These are phyloP conservation scores for Zelopaecilomyces penicillatus DNA, from an alignment of 2,329 filamentous ascomycete genomes.

Conservation along the genomic window DNA sequence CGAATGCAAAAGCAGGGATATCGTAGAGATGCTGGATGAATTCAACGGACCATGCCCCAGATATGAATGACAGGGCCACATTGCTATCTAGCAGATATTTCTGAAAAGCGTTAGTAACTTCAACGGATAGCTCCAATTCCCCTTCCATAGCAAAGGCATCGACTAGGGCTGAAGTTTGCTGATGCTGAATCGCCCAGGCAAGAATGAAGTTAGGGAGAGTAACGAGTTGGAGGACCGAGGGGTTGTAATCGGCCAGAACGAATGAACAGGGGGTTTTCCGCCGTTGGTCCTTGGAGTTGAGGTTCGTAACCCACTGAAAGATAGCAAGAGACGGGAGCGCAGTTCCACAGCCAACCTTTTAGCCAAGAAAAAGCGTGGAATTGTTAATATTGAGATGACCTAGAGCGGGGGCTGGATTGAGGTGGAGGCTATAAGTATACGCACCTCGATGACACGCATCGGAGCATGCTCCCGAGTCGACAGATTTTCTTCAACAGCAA, in stretches of 20 bases:
- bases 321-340: constrained; percentile 64
- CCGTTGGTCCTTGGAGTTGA: constrained; percentile 10
- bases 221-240: constrained; percentile 66
- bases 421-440: constrained; percentile 13
- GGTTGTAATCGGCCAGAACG: constrained; percentile 72
- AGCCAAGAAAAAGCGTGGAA: not conserved
- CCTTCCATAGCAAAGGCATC: constrained; percentile 43
- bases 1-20: constrained; percentile 9
- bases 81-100: constrained; percentile 38
- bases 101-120: constrained; percentile 51
- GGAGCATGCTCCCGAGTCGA: constrained; percentile 23
- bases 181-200: constrained; percentile 49
- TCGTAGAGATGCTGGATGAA: constrained; percentile 53
- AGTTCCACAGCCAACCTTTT: constrained; percentile 68
- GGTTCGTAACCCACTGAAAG: constrained; percentile 51
- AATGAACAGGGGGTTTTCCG: constrained; percentile 40
- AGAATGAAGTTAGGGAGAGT: constrained; percentile 73
- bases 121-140: constrained; percentile 56
- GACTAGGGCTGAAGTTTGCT: constrained; percentile 28
- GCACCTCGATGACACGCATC: constrained; percentile 46
- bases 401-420: not conserved
- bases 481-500: constrained; percentile 35
- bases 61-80: constrained; percentile 58
- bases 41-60: constrained; percentile 63
- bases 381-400: not conserved